Conservation (phyloP, 2,329 filamentous ascomycete genomes). For the Fusarium sp. region DNA sequence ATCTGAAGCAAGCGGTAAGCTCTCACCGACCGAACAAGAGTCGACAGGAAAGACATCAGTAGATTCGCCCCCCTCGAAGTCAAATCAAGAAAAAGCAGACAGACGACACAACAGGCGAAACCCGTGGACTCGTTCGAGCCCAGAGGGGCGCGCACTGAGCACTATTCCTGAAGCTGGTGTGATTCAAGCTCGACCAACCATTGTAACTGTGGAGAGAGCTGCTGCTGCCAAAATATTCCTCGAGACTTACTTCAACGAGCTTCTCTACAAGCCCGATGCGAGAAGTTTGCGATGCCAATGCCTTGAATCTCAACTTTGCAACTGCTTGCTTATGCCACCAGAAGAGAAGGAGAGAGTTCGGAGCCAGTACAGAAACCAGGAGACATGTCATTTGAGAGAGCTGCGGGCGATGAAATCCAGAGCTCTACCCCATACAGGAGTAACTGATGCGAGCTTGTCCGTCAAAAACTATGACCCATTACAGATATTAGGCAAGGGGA, state of each 20-base stretch:
- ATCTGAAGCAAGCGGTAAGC: slow-evolving; percentile 44
- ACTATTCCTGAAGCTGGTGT: slow-evolving; percentile 51
- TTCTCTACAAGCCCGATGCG: slow-evolving; percentile 62
- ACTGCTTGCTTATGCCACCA: slow-evolving; percentile 61
- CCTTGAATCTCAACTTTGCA: slow-evolving; percentile 64
- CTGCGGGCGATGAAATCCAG: slow-evolving; percentile 75
- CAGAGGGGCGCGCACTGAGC: slow-evolving; percentile 49
- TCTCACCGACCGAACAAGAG: slow-evolving; percentile 39
- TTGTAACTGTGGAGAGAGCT: slow-evolving; percentile 77
- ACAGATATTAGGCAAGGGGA: slow-evolving; percentile 88
- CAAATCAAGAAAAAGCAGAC: slow-evolving; percentile 37
- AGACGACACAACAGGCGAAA: slow-evolving; percentile 47
- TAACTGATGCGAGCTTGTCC: slow-evolving; percentile 20
- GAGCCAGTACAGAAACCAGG: slow-evolving; percentile 70
- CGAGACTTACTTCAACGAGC: slow-evolving; percentile 83
- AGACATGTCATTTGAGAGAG: slow-evolving; percentile 80
- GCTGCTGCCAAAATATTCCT: slow-evolving; percentile 87
- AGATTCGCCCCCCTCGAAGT: slow-evolving; percentile 46
- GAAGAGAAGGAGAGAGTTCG: slow-evolving; percentile 66
- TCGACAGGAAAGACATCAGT: slow-evolving; percentile 51
- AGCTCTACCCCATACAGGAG: slow-evolving; percentile 49
- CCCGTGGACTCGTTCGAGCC: slow-evolving; percentile 52
- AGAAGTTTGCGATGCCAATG: slow-evolving; percentile 49
- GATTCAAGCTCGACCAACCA: slow-evolving; percentile 48
- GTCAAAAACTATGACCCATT: slow-evolving; percentile 75